phyloP scores from a whole-genome alignment of 768 basidiomycete genomes.

The Boletales sp. region DNA sequence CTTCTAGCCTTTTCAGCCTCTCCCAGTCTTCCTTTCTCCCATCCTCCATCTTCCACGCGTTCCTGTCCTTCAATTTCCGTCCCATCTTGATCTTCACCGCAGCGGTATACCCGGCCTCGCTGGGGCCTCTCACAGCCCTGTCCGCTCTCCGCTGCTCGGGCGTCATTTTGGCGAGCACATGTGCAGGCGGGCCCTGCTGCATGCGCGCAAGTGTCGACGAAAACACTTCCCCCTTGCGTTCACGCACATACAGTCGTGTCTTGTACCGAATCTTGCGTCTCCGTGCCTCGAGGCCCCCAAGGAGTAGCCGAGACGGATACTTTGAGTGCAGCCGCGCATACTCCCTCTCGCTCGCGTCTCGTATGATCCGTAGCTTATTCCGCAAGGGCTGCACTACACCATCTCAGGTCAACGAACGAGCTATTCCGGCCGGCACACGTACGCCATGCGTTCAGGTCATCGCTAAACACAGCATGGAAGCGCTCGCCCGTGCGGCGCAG shows the following conservation, averaged over 20 bases:
- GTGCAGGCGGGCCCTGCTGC: constrained; percentile 60
- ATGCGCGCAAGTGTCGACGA: constrained; percentile 43
- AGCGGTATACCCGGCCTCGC: constrained; percentile 73
- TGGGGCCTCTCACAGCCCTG: constrained; percentile 44
- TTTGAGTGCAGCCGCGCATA: constrained; percentile 38
- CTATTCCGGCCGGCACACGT: neutral
- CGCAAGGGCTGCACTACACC: constrained; percentile 37
- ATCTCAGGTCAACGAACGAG: constrained; percentile 3
- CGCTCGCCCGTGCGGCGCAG: constrained; percentile 16
- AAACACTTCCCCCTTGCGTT: constrained; percentile 61
- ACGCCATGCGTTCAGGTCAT: constrained; percentile 19
- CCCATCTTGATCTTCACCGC: constrained; percentile 56
- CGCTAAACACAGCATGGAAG: constrained; percentile 26
- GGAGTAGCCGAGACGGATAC: constrained; percentile 47
- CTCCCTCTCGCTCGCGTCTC: constrained; percentile 38
- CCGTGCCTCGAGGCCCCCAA: constrained; percentile 51
- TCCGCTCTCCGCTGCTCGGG: constrained; percentile 46
- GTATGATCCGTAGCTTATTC: constrained; percentile 29
- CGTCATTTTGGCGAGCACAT: constrained; percentile 52
- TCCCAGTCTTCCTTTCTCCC: constrained; percentile 26
- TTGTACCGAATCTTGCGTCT: constrained; percentile 61
- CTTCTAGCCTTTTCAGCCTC: constrained; percentile 25
- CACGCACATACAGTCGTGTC: constrained; percentile 56
- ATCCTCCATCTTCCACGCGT: constrained; percentile 33
- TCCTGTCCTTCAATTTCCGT: constrained; percentile 39